phyloP scores from a whole-genome alignment of 2,329 filamentous ascomycete genomes.

The Talaromyces sp. region DNA sequence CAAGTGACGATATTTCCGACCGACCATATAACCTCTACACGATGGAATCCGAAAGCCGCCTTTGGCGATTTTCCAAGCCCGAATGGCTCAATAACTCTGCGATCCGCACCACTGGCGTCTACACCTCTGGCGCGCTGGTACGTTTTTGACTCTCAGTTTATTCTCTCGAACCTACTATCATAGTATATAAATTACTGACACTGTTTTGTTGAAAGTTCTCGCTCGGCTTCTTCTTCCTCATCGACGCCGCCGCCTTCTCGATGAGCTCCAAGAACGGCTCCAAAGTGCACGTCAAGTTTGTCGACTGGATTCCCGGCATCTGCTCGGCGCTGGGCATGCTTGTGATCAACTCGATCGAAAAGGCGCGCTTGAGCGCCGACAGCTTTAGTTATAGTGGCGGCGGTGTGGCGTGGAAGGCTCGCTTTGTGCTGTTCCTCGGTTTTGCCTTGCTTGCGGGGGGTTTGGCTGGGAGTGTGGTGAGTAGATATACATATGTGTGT shows the following conservation, averaged over 20 bases:
- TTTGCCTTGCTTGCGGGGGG: conserved; percentile 66
- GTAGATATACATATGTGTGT: conserved; percentile 17
- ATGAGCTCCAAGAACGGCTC: conserved; percentile 58
- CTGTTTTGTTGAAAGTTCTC: conserved; percentile 50
- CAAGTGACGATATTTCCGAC: not conserved
- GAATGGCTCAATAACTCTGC: conserved; percentile 63
- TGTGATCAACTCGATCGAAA: conserved; percentile 68
- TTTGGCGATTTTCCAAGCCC: conserved; percentile 64
- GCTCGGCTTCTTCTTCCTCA: conserved; percentile 63
- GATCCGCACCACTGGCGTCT: conserved; percentile 61
- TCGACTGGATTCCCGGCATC: conserved; percentile 68
- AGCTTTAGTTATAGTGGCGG: conserved; percentile 61
- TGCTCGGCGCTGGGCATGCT: conserved; percentile 66
- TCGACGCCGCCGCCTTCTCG: conserved; percentile 62
- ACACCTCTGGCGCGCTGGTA: conserved; percentile 62
- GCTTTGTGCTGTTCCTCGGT: conserved; percentile 63
- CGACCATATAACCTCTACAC: not conserved
- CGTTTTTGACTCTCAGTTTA: conserved; percentile 18
- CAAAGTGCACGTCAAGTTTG: conserved; percentile 60
- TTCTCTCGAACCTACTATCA: not conserved
- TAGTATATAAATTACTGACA: not conserved
- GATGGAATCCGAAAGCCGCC: conserved; percentile 49
- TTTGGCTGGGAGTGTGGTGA: conserved; percentile 58
- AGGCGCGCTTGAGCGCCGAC: conserved; percentile 59
- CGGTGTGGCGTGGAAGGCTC: conserved; percentile 65